Conservation (phyloP, 148 eudicot genomes). For the Cornus kousa region DNA sequence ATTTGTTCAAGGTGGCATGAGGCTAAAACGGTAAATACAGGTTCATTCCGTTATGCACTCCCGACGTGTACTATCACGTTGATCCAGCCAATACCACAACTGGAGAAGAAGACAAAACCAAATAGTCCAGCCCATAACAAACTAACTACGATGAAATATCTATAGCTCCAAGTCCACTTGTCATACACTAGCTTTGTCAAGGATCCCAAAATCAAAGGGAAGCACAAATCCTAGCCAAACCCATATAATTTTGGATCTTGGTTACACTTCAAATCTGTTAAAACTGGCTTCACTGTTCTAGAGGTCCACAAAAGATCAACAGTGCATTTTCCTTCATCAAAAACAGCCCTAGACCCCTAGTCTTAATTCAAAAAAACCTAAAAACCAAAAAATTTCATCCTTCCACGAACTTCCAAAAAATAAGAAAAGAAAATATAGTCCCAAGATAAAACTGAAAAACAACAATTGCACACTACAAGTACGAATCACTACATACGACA, state of each 20-base stretch:
- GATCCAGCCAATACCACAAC: neutral
- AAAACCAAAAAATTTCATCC: neutral
- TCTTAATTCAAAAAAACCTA: neutral
- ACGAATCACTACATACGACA: neutral
- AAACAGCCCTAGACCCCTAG: slow-evolving; percentile 3
- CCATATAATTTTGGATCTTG: neutral
- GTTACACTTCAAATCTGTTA: neutral
- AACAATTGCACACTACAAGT: neutral
- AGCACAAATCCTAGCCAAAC: neutral
- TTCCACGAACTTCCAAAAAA: neutral
- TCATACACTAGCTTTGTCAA: neutral
- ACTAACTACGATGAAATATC: neutral
- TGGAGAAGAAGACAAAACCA: slow-evolving; percentile 2
- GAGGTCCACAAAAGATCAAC: neutral
- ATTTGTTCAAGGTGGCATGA: neutral
- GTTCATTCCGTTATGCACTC: neutral
- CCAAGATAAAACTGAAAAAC: neutral
- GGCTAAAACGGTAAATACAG: neutral
- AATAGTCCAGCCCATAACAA: neutral
- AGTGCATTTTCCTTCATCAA: neutral
- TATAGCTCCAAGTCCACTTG: neutral
- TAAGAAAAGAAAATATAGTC: neutral
- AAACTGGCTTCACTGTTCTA: neutral
- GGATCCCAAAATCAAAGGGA: neutral
- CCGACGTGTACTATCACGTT: neutral